Base-by-base conservation (phyloP, 331 rosid genomes). In the Acacia concinna region DNA sequence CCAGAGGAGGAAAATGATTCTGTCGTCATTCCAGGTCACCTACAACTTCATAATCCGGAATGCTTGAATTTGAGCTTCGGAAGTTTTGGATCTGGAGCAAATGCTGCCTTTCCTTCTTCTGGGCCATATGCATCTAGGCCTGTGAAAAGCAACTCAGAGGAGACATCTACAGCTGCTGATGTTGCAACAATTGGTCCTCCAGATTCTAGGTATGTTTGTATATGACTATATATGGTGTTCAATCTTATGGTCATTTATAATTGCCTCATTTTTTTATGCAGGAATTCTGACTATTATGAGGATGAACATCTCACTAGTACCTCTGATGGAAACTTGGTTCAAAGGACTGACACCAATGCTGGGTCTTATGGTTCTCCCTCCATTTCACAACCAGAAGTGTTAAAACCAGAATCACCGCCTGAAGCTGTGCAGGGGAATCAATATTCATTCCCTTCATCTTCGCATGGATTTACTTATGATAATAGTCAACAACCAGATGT, bases 21-120 rank as follows among this genome's bases (percentile, higher is more conserved):
- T 84, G 95, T 96, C 56, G 88, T 96, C 52, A 96, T 96, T 86
- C 99, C 99, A 51, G 85, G 90, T 85, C 99, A 96, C 84, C 87
- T 96, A 47, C 99, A 91, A 78, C 87, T 89, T 40, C 99, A 96
- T 86, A 84, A 94, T 59, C 88, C 97, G 25, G 99, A 93, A 43
- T 93, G 98, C 90, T 87, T 96, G 73, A 89, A 88, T 64, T 78
- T 96, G 91, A 96, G 99, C 85, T 96, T 96, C 82, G 99, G 99
- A 73, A 96, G 99, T 82, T 96, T 96, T 86, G 97, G 99, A 84
- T 60, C 95, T n/a, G 89, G 88, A 31, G 70, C 86, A 10, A 80
- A 88, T 63, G 70, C 91, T 54, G 21, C 84, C 68, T 64, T 85
- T 85, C 38, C 93, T 40, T 88, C 79, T 20, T 62, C 94, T 56